Evolutionary conservation across 371 early-diverging fungal genomes (phyloP).

Genomic region (Mortierella sp.): DNA sequence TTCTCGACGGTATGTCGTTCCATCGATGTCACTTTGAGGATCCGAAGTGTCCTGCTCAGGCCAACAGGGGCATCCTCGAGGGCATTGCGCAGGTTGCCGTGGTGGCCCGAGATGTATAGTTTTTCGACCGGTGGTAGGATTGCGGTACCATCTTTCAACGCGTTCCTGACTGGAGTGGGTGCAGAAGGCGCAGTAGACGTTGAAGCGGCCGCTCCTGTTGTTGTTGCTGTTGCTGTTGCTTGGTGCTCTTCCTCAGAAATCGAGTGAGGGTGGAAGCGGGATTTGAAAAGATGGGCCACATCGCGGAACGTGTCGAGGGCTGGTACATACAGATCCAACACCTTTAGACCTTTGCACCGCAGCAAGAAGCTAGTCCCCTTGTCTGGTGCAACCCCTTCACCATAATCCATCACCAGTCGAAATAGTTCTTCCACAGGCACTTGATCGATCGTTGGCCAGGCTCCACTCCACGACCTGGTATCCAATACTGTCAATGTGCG

Average conservation of each 20-base stretch:
- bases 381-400: constrained; percentile 20
- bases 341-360: constrained; percentile 34
- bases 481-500: constrained; percentile 22
- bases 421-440: constrained; percentile 27
- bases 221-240: background rate
- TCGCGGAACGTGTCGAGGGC: constrained; percentile 28
- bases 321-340: constrained; percentile 44
- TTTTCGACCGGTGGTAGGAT: constrained; percentile 36
- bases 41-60: constrained; percentile 25
- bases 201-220: background rate
- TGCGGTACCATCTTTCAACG: background rate
- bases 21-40: constrained; percentile 44
- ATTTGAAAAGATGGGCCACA: constrained; percentile 19
- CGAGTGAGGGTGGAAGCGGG: background rate
- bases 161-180: background rate
- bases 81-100: constrained; percentile 31
- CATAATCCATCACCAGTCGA: constrained; percentile 45
- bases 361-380: constrained; percentile 20
- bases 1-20: constrained; percentile 13
- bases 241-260: background rate
- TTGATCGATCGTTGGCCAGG: constrained; percentile 39
- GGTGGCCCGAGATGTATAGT: constrained; percentile 43
- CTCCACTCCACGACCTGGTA: constrained; percentile 41
- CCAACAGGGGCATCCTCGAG: constrained; percentile 40
- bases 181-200: background rate